Evolutionary conservation across 2,329 filamentous ascomycete genomes (phyloP).

Genomic region (Monosporascus sp.): DNA sequence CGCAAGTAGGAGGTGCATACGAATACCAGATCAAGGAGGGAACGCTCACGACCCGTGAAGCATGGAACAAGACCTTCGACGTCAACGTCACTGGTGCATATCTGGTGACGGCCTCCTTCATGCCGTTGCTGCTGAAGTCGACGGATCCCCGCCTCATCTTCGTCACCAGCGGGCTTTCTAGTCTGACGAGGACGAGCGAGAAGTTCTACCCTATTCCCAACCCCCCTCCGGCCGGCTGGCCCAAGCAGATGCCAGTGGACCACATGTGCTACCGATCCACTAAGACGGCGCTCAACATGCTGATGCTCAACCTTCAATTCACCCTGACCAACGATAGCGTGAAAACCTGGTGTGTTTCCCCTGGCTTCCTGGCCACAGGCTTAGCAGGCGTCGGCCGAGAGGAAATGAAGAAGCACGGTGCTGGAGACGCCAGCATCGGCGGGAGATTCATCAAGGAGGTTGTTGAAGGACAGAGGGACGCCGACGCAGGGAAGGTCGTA

Average conservation of each 20-base stretch:
- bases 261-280: slow-evolving; percentile 27
- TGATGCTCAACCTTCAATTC: slow-evolving; percentile 36
- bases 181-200: slow-evolving; percentile 21
- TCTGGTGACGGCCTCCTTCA: slow-evolving; percentile 23
- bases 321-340: slow-evolving; percentile 34
- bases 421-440: slow-evolving; percentile 28
- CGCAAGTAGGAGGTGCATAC: not conserved
- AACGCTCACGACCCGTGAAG: slow-evolving; percentile 25
- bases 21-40: slow-evolving; percentile 17
- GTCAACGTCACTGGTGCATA: slow-evolving; percentile 34
- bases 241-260: slow-evolving; percentile 21
- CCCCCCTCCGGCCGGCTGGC: slow-evolving; percentile 27
- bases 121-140: slow-evolving; percentile 35
- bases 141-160: slow-evolving; percentile 37
- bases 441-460: slow-evolving; percentile 34
- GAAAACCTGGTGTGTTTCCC: slow-evolving; percentile 34
- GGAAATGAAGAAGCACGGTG: slow-evolving; percentile 20
- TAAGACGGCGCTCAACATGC: slow-evolving; percentile 40
- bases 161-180: slow-evolving; percentile 35
- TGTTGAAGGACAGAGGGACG: slow-evolving; percentile 34
- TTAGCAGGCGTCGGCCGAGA: slow-evolving; percentile 23
- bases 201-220: slow-evolving; percentile 7
- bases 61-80: slow-evolving; percentile 32
- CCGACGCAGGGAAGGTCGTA: slow-evolving; percentile 33
- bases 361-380: slow-evolving; percentile 36